Evolutionary conservation across 805 yeast species (phyloP), one percentile per base, ranked within the genome.

Genomic region (Komagataella pseudopastoris): DNA sequence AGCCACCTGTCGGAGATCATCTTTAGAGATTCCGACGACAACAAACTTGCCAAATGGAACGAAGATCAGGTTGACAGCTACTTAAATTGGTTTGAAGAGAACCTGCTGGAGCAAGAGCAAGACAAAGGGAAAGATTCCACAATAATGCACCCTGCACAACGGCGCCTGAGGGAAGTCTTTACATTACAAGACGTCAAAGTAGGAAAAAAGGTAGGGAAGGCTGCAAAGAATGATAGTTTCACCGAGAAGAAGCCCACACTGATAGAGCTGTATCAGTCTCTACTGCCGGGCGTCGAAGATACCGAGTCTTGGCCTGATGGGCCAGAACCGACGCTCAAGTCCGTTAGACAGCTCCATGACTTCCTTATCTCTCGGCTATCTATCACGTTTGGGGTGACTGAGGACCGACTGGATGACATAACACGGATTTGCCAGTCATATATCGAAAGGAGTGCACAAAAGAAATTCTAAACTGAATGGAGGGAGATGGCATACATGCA

Each of bases 21-120:
- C 4, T 51, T 47, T 49, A 60, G 53, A 46, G 61, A 59, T 1
- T 60, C 67, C 1, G 58, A 62, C 2, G 65, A 66, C 7, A 51
- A 61, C 5, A 72, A 71, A 14, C 58, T 81, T 3, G 49, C 71
- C 8, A 60, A 63, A 12, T 79, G 88, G 83, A 65, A 70, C 46
- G 72, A 72, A n/a, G 58, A 59, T 2, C 67, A 75, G 51, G 68
- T 73, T 2, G 69, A 69, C 3, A 61, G 68, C 23, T 84, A 80
- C 60, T 60, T 81, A 23, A 66, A 71, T 20, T 77, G 84, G 80
- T 70, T 76, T 50, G 64, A 70, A 50, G 68, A 68, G 7, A 62
- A 61, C 44, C 49, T 70, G 12, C 56, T 68, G 2, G 47, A 12
- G 16, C 24, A n/a, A 7, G 47, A 45, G 47, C 7, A 22, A 7